phyloP scores from a whole-genome alignment of 805 yeast genomes.

The Priceomyces carsonii region DNA sequence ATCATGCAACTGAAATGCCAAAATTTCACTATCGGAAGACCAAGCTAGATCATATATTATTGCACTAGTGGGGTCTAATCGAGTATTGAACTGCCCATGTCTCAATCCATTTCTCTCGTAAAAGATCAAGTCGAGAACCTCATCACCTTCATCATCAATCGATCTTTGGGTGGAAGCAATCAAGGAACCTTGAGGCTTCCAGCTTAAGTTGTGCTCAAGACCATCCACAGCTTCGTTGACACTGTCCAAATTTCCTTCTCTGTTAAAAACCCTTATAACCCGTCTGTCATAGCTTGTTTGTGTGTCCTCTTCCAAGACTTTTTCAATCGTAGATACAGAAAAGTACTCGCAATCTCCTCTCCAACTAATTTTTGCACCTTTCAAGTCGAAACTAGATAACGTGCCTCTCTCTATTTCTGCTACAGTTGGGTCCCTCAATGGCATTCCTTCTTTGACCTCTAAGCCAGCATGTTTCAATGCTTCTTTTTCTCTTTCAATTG shows the following conservation, averaged over 20 bases:
- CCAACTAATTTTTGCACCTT: slow-evolving; percentile 69
- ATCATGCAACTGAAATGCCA: slow-evolving; percentile 65
- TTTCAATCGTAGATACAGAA: slow-evolving; percentile 64
- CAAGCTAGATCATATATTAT: slow-evolving; percentile 60
- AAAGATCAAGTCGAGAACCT: slow-evolving; percentile 60
- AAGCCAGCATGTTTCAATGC: slow-evolving; percentile 67
- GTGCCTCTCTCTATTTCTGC: slow-evolving; percentile 70
- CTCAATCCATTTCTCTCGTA: slow-evolving; percentile 93
- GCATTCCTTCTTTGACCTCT: slow-evolving; percentile 59
- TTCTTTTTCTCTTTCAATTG: slow-evolving; percentile 61
- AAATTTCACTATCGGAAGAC: slow-evolving; percentile 78
- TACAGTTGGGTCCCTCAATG: slow-evolving; percentile 85
- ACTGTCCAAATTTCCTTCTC: slow-evolving; percentile 76
- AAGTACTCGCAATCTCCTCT: slow-evolving; percentile 92
- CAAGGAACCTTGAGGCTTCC: slow-evolving; percentile 90
- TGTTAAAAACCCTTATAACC: slow-evolving; percentile 76
- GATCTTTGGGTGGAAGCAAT: slow-evolving; percentile 81
- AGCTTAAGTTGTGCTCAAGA: slow-evolving; percentile 68
- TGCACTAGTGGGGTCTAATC: slow-evolving; percentile 52
- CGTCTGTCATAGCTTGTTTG: slow-evolving; percentile 53
- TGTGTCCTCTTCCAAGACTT: slow-evolving; percentile 41
- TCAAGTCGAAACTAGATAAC: slow-evolving; percentile 55
- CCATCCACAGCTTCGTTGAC: slow-evolving; percentile 90
- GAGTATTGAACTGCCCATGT: slow-evolving; percentile 79
- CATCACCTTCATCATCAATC: slow-evolving; percentile 51